A percentile compares a stretch with the other conserved stretches of the same genome.
These are phyloP conservation scores for Botryotinia globosa DNA, from an alignment of 2,329 filamentous ascomycete genomes.

Conservation along the genomic window DNA sequence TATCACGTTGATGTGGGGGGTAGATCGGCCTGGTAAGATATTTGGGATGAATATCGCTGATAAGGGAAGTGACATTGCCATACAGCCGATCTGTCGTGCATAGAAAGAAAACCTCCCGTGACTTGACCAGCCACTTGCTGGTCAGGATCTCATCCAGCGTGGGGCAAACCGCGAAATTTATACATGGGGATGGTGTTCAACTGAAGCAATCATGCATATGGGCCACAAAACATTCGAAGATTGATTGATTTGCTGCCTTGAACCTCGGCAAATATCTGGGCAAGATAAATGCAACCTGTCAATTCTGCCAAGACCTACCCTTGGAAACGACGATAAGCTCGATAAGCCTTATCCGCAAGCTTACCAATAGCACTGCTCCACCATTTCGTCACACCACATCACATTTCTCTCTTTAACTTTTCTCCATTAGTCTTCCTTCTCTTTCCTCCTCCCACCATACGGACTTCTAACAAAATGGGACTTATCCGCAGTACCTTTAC, in stretches of 20 bases:
- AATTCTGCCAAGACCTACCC: neutral
- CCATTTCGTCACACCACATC: constrained; percentile 5
- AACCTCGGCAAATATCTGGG: neutral
- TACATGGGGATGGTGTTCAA: neutral
- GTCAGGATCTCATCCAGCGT: neutral
- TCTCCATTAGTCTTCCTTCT: neutral
- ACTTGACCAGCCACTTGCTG: neutral
- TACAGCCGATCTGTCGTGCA: neutral
- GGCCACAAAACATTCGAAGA: neutral
- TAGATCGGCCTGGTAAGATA: neutral
- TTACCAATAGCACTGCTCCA: neutral
- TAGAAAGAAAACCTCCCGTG: neutral
- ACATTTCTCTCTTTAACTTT: neutral
- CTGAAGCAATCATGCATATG: neutral
- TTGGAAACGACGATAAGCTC: neutral
- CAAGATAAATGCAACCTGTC: too few species aligned
- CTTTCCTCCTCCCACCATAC: neutral
- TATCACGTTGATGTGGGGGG: neutral
- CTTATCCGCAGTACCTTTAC: constrained; percentile 27
- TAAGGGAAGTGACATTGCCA: neutral
- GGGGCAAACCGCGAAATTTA: neutral
- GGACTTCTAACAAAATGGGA: constrained; percentile 24
- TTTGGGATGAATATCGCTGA: neutral
- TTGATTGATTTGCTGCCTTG: neutral
- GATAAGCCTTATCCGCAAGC: neutral